These are phyloP conservation scores for Coccomyxa sp. DNA, from an alignment of 139 green algal species.

Conservation along the genomic window DNA sequence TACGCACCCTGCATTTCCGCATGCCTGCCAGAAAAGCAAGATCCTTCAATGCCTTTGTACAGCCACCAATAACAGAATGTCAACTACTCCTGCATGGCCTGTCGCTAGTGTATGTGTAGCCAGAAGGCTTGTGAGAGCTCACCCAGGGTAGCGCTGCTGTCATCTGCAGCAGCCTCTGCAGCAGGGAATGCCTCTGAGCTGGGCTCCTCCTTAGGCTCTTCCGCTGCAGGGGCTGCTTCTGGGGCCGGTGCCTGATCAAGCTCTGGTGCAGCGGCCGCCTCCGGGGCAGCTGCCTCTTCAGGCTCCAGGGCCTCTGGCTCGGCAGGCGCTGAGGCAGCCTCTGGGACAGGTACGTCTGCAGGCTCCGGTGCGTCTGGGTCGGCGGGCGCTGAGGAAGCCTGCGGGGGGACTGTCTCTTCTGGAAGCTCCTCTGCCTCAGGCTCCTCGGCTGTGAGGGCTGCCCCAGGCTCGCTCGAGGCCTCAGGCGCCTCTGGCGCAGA, in stretches of 20 bases:
- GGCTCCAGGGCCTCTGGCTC: constrained; percentile 7
- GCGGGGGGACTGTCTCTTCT: background rate
- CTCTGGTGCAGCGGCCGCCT: background rate
- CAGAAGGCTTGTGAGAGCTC: too few species aligned
- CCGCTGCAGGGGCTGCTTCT: background rate
- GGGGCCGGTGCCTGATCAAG: constrained; percentile 11
- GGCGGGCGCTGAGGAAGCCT: too few species aligned
- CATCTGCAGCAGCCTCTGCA: background rate
- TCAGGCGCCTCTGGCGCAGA: constrained; percentile 8
- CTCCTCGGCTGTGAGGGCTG: background rate
- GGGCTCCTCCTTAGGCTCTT: too few species aligned
- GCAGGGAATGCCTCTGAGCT: constrained; percentile 1
- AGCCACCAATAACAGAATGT: too few species aligned
- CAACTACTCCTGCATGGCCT: too few species aligned
- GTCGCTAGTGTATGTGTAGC: too few species aligned
- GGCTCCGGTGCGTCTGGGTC: background rate
- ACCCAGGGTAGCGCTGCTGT: background rate
- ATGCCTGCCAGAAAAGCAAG: too few species aligned
- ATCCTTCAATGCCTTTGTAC: too few species aligned
- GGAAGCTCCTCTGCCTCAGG: background rate
- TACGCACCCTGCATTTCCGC: too few species aligned
- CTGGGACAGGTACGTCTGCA: background rate
- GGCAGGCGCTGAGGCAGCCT: background rate
- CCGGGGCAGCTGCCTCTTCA: background rate
- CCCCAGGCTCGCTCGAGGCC: constrained; percentile 6